Percentiles rank a stretch among this genome's conserved stretches.
These are phyloP conservation scores for Parafenestella ontariensis DNA, from an alignment of 2,329 filamentous ascomycete genomes.

Conservation along the genomic window DNA sequence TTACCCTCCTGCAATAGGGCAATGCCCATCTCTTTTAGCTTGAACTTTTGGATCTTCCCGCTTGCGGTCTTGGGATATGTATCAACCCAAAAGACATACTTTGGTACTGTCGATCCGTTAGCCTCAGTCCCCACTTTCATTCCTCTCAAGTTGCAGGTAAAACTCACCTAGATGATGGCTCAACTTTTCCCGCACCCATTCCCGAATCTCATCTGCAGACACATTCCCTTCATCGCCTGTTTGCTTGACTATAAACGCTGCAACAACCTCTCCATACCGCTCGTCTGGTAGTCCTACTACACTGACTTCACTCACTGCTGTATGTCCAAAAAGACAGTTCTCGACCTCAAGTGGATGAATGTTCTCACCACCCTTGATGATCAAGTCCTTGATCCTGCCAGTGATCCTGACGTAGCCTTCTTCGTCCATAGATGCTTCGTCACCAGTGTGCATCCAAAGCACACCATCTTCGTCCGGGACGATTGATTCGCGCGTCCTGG, in stretches of 20 bases:
- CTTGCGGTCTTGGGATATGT: slow-evolving; percentile 94
- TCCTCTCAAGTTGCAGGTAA: neutral
- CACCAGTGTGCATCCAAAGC: slow-evolving; percentile 89
- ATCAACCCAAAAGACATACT: slow-evolving; percentile 85
- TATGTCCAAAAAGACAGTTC: slow-evolving; percentile 79
- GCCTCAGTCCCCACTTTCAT: neutral
- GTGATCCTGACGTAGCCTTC: slow-evolving; percentile 89
- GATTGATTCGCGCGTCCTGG: slow-evolving; percentile 72
- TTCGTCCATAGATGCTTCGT: slow-evolving; percentile 85
- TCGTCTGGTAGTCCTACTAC: slow-evolving; percentile 86
- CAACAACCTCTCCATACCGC: slow-evolving; percentile 84
- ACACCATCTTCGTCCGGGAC: slow-evolving; percentile 62
- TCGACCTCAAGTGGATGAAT: slow-evolving; percentile 94
- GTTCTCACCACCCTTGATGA: slow-evolving; percentile 94
- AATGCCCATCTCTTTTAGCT: slow-evolving; percentile 71
- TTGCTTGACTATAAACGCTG: slow-evolving; percentile 75
- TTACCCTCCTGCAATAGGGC: slow-evolving; percentile 30
- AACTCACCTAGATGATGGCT: slow-evolving; percentile 71
- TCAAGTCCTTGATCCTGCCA: slow-evolving; percentile 91
- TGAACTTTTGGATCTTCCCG: slow-evolving; percentile 97
- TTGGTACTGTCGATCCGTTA: slow-evolving; percentile 66
- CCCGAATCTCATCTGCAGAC: slow-evolving; percentile 66
- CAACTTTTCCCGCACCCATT: slow-evolving; percentile 75
- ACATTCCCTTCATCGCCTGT: slow-evolving; percentile 49
- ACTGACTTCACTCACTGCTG: slow-evolving; percentile 74